phyloP scores from a whole-genome alignment of 1,139 yeast genomes.

The Zygosaccharomyces pseudobailii region DNA sequence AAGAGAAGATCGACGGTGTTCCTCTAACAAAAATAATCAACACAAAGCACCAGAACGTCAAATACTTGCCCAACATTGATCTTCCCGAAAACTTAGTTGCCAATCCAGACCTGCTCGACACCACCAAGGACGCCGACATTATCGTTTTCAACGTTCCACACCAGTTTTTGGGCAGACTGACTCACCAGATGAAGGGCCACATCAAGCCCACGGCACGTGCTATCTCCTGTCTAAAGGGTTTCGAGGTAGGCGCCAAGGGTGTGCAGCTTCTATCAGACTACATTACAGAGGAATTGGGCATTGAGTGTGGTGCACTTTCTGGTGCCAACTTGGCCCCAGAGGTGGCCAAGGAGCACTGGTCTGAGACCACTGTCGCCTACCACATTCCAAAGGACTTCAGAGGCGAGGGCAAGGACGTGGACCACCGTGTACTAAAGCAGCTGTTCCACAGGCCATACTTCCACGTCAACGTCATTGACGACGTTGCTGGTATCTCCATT shows the following conservation, averaged over 20 bases:
- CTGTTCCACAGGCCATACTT: constrained; percentile 93
- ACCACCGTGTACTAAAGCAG: constrained; percentile 59
- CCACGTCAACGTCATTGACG: constrained; percentile 85
- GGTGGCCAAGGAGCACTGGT: constrained; percentile 89
- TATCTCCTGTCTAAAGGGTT: constrained; percentile 88
- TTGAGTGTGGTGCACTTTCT: constrained; percentile 88
- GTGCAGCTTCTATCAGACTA: constrained; percentile 73
- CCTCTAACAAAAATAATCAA: constrained; percentile 85
- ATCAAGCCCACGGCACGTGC: constrained; percentile 70
- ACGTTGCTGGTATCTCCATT: constrained; percentile 88
- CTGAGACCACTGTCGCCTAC: constrained; percentile 93
- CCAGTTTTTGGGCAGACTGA: constrained; percentile 75
- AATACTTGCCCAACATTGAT: constrained; percentile 74
- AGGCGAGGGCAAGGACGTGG: constrained; percentile 73
- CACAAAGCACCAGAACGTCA: constrained; percentile 81
- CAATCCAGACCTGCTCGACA: constrained; percentile 69
- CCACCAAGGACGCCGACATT: constrained; percentile 75
- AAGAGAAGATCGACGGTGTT: constrained; percentile 66
- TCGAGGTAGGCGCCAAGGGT: constrained; percentile 75
- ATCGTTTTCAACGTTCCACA: constrained; percentile 90
- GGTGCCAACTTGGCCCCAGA: constrained; percentile 96
- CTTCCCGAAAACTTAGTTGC: constrained; percentile 81
- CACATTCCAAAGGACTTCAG: constrained; percentile 59
- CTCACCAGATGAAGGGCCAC: constrained; percentile 70
- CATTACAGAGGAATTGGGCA: constrained; percentile 69